Percentiles rank a stretch among this genome's conserved stretches.
These are phyloP conservation scores for Solanum chacoense DNA, from an alignment of 305 asterid genomes.

Conservation along the genomic window DNA sequence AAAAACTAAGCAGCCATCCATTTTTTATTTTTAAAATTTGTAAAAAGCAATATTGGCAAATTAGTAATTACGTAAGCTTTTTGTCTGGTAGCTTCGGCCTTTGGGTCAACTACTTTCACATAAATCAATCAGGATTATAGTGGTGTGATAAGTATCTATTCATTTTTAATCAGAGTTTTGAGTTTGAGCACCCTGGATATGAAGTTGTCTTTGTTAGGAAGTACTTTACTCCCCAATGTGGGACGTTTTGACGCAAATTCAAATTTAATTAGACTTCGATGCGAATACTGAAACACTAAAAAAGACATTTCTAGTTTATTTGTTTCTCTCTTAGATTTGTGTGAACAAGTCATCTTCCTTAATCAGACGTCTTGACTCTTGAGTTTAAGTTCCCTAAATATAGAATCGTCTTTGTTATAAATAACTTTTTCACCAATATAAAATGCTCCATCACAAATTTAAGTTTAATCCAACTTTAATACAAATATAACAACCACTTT, in stretches of 20 bases:
- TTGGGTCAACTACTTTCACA: conserved; percentile 20
- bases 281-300: rapidly evolving
- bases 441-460: background rate
- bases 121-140: background rate
- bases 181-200: too few relatives aligned
- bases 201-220: too few relatives aligned
- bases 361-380: too few relatives aligned
- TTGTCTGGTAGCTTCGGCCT: conserved; percentile 19
- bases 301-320: background rate
- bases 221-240: rapidly evolving
- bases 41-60: conserved; percentile 2
- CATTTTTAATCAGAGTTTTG: rapidly evolving
- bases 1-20: background rate
- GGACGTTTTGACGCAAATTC: rapidly evolving
- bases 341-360: background rate
- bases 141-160: rapidly evolving
- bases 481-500: too few relatives aligned
- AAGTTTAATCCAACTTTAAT: too few relatives aligned
- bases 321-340: background rate
- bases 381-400: too few relatives aligned
- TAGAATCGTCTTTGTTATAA: too few relatives aligned
- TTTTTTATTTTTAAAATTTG: background rate
- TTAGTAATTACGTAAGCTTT: conserved; percentile 12
- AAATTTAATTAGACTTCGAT: too few relatives aligned
- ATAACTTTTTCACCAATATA: too few relatives aligned